These are phyloP conservation scores for Tanozyma kutaoensis DNA, from an alignment of 805 yeast species.

Conservation along the genomic window DNA sequence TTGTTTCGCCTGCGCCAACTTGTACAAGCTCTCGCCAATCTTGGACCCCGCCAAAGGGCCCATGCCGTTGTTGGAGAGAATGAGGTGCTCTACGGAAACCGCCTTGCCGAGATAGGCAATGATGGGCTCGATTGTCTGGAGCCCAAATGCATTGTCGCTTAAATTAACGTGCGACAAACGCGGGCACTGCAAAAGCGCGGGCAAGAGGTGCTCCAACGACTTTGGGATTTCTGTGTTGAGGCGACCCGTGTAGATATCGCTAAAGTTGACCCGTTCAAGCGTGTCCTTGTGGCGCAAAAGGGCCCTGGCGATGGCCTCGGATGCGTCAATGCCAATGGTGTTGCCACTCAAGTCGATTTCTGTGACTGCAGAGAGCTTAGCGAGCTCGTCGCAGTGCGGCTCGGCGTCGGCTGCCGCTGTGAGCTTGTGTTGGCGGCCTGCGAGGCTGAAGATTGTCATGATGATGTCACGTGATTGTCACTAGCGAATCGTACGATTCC, in stretches of 20 bases:
- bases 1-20: conserved; percentile 53
- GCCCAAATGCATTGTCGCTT: conserved; percentile 94
- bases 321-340: conserved; percentile 87
- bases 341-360: conserved; percentile 82
- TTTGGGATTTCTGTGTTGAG: conserved; percentile 89
- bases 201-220: conserved; percentile 59
- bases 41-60: conserved; percentile 97
- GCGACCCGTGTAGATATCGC: conserved; percentile 92
- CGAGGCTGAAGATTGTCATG: conserved; percentile 44
- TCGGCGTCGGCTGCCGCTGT: conserved; percentile 61
- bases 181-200: conserved; percentile 57
- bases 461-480: too few species aligned
- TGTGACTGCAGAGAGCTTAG: conserved; percentile 19
- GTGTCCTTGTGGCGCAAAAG: conserved; percentile 30
- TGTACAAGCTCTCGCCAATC: conserved; percentile 75
- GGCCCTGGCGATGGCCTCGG: conserved; percentile 52
- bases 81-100: conserved; percentile 69
- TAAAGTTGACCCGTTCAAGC: conserved; percentile 62
- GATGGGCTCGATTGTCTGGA: conserved; percentile 84
- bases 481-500: too few species aligned
- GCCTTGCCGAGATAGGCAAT: conserved; percentile 69
- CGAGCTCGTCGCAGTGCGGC: conserved; percentile 51
- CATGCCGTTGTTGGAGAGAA: conserved; percentile 90
- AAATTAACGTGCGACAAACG: conserved; percentile 64
- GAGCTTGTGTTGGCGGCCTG: conserved; percentile 66